These are phyloP conservation scores for Fusarium heterosporum DNA, from an alignment of 2,329 filamentous ascomycete genomes.

Conservation along the genomic window DNA sequence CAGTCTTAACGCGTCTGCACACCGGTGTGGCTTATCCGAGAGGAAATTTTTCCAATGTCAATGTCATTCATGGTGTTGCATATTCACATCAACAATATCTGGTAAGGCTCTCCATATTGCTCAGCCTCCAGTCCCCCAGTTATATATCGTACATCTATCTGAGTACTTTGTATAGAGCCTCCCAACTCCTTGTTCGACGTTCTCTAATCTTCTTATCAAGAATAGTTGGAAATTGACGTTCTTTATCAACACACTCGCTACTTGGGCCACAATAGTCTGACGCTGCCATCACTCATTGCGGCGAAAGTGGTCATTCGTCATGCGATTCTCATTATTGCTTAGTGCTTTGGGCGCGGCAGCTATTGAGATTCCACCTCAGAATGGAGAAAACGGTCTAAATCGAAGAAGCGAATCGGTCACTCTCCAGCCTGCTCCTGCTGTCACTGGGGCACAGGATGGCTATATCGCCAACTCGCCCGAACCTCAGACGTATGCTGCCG, in stretches of 20 bases:
- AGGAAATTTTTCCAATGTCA: conserved; percentile 29
- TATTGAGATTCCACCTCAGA: conserved; percentile 25
- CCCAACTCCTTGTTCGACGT: conserved; percentile 2
- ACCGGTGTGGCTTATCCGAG: conserved; percentile 33
- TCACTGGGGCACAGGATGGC: conserved; percentile 10
- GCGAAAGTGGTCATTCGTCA: conserved; percentile 20
- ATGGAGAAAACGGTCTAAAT: conserved; percentile 8
- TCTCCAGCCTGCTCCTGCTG: conserved; percentile 2
- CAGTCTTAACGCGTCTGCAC: conserved; percentile 19
- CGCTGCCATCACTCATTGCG: conserved; percentile 21
- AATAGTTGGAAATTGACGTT: conserved; percentile 21
- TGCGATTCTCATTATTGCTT: conserved; percentile 42
- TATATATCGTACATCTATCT: conserved; percentile 38
- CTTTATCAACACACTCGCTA: conserved; percentile 38
- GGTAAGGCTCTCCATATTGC: conserved; percentile 38
- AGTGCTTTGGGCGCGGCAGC: conserved; percentile 38
- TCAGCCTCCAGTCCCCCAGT: conserved; percentile 40
- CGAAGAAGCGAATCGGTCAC: conserved; percentile 23
- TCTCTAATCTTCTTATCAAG: conserved; percentile 20
- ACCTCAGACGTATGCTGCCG: conserved; percentile 8
- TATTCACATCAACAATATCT: conserved; percentile 21
- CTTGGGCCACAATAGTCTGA: conserved; percentile 12
- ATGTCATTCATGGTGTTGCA: conserved; percentile 31
- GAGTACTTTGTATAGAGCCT: conserved; percentile 2
- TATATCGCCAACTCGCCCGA: conserved; percentile 12